Base-by-base conservation (phyloP, 371 early-diverging fungal genomes). In the Apophysomyces elegans region DNA sequence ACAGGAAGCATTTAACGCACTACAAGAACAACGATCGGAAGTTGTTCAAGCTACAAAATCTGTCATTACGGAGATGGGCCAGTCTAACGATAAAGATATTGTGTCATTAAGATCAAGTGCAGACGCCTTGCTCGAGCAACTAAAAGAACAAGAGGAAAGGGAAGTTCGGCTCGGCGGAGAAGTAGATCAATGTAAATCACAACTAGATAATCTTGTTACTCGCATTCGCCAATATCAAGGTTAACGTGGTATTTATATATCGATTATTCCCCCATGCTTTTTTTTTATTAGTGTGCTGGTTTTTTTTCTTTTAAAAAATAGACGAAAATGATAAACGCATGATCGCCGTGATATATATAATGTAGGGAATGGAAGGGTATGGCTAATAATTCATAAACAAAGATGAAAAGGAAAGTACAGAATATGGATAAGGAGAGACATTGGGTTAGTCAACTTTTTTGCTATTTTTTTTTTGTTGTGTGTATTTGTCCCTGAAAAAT, bases 181-280 rank as follows among this genome's bases (percentile, higher is more conserved):
- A 26, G 61, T 61, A 35, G 46, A 61, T 32, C 45, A 61, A 5
- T 61, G 61, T 61, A 61, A 61, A 44, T 45, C 21, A 5, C 45
- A 61, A n/a, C 14, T 61, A 32, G 61, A 61, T 41, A 36, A 39
- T 18, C 61, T 61, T 61, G 61, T 61, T 61, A 21, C 43, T 44
- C 61, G 61, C 18, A 61, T 61, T 44, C 61, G 46, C 26, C 43
- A 61, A 46, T 21, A 21, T 46, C 61, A 61, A 44, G 44, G 46
- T 35, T 61, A 45, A 61, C 21, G 35, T 13, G 41, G 13, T 7
- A 58, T 39, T 39, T 37, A n/a, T 37, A 7, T 39, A 39, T 59
- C 18, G 4, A 36, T 58, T 58, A 38, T 58, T 39, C 43, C 21
- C 38, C 39, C 43, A 38, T 59, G 59, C 39, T 58, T 58, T 37